These are phyloP conservation scores for Barnettozyma salicaria DNA, from an alignment of 805 yeast genomes.

Conservation along the genomic window DNA sequence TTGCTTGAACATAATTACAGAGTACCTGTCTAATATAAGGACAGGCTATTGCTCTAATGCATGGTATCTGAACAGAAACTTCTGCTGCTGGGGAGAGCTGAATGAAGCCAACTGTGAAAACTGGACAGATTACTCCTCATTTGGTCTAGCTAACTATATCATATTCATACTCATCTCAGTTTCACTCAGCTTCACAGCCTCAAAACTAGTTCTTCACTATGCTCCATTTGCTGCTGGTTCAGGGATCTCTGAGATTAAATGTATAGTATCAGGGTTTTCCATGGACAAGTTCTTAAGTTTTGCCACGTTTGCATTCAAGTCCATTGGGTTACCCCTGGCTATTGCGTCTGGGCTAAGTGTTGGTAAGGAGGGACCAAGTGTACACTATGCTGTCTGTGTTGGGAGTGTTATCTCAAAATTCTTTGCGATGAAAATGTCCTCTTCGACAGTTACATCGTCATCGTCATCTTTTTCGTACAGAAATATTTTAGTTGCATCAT, in stretches of 20 bases:
- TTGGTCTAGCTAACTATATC: conserved; percentile 42
- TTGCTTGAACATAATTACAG: conserved; percentile 71
- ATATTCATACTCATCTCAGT: conserved; percentile 56
- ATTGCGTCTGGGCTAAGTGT: conserved; percentile 90
- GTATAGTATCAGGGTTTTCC: conserved; percentile 85
- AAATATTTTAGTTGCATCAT: conserved; percentile 63
- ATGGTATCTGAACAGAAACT: conserved; percentile 63
- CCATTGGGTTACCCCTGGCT: conserved; percentile 78
- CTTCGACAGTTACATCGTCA: conserved; percentile 6
- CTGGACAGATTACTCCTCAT: conserved; percentile 66
- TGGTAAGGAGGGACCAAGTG: conserved; percentile 98
- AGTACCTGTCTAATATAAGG: conserved; percentile 75
- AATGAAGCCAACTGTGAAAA: conserved; percentile 44
- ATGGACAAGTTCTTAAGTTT: conserved; percentile 71
- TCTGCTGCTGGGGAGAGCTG: conserved; percentile 74
- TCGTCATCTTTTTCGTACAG: conserved; percentile 15
- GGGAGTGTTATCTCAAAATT: conserved; percentile 41
- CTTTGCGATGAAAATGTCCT: conserved; percentile 17
- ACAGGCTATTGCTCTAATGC: conserved; percentile 70
- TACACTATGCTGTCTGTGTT: conserved; percentile 96
- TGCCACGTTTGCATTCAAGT: conserved; percentile 67
- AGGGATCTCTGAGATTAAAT: conserved; percentile 94
- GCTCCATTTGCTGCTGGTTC: conserved; percentile 96
- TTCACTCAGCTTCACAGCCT: conserved; percentile 57
- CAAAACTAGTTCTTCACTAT: conserved; percentile 57